A percentile compares a stretch with the other conserved stretches of the same genome.
Evolutionary conservation across 2,329 filamentous ascomycete species (phyloP).

Genomic region (Tolypocladium pustulatum): DNA sequence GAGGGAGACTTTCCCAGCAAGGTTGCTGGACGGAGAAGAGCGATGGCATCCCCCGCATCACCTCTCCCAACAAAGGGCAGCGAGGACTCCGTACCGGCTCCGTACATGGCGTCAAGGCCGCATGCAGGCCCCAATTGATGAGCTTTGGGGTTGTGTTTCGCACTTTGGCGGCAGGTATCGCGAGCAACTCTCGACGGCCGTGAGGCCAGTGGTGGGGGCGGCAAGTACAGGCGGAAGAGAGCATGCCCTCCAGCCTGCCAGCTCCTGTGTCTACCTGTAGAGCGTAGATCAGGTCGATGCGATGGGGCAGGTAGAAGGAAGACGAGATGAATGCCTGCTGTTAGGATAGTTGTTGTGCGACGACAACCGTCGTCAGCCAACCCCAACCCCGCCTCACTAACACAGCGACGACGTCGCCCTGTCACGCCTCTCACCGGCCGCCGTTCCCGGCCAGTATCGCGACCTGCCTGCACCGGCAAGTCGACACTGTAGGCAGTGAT

Average conservation of each 20-base stretch:
- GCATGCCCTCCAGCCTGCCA: neutral
- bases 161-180: neutral
- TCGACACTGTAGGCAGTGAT: neutral
- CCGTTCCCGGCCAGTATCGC: neutral
- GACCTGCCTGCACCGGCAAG: neutral
- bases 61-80: neutral
- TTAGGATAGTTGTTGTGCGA: neutral
- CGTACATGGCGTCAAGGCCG: neutral
- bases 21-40: neutral
- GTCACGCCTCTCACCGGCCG: too few species aligned
- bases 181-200: neutral
- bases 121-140: neutral
- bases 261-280: neutral
- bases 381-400: neutral
- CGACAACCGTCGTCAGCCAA: neutral
- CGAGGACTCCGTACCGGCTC: neutral
- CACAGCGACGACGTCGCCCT: neutral
- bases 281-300: neutral
- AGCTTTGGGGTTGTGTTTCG: neutral
- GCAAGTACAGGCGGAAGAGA: slow-evolving; percentile 1
- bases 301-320: neutral
- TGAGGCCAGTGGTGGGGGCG: too few species aligned
- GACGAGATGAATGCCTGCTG: neutral
- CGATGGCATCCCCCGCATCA: neutral
- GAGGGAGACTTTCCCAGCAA: neutral